Base-by-base conservation (phyloP, 2,329 filamentous ascomycete species). In the Truncatella angustata region DNA sequence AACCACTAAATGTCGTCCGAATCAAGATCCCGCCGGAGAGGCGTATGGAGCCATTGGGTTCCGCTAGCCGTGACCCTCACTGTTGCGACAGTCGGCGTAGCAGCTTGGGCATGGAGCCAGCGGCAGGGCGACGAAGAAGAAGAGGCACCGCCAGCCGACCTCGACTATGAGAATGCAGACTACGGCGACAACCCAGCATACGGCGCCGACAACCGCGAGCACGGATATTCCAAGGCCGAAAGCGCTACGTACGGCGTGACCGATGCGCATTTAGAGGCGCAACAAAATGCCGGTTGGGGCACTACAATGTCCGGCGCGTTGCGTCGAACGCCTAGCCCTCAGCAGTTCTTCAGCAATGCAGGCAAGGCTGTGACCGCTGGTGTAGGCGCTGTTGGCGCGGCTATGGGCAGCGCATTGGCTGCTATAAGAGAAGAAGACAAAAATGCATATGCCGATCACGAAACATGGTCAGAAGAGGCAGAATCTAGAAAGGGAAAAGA, bases 81-180 rank as follows among this genome's bases (percentile, higher is more conserved):
- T 43, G 84, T 95, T 60, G 93, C 93, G 55, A 91, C 92, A 20
- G 86, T 89, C 51, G 91, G 92, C 30, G 74, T 96, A 44, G 92
- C 87, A 49, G 91, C 91, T 52, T 97, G 93, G 93, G 84, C 92
- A 55, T 96, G 91, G 91, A 95, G 88, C 69, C 91, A 96, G 73
- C 87, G 90, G 63, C 84, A 80, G 64, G 86, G 89, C 59, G 82
- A 86, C 53, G 86, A 90, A 49, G 86, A 91, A 23, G 86, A 91
- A 24, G 81, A 85, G 49, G 79, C 82, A 52, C 73, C 75, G 61
- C 76, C 77, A 51, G 76, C 76, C 51, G 63, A 60, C 55, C 69
- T 78, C 53, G 78, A 81, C 60, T 80, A 81, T 58, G 70, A 75
- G 26, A 68, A 72, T 50, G 71, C 68, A 54, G 71, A 73, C 60